A percentile compares a stretch with the other conserved stretches of the same genome.
Conservation (phyloP, 2,329 filamentous ascomycete genomes). For the Claviceps sp. region DNA sequence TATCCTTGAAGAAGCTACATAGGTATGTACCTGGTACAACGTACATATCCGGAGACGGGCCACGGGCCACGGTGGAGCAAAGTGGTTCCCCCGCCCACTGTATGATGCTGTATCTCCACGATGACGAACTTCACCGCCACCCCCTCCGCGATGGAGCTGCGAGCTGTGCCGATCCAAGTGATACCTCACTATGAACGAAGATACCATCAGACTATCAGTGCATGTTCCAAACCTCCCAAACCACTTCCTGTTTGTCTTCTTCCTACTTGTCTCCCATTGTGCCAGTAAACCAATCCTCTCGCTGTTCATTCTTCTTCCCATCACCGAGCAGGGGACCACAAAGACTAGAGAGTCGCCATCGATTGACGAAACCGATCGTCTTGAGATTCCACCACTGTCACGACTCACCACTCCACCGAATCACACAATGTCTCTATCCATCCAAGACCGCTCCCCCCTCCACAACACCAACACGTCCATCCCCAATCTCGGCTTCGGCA, state of each 20-base stretch:
- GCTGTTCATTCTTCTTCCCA: too few relatives aligned
- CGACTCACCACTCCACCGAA: neutral
- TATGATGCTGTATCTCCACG: neutral
- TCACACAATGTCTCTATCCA: constrained; percentile 4
- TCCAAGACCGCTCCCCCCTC: constrained; percentile 11
- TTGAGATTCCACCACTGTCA: neutral
- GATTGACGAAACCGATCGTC: too few relatives aligned
- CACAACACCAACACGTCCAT: constrained; percentile 25
- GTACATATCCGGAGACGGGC: neutral
- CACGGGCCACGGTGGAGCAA: neutral
- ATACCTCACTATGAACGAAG: neutral
- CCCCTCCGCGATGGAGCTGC: neutral
- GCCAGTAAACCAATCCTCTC: too few relatives aligned
- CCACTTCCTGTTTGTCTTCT: too few relatives aligned
- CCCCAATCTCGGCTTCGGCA: constrained; percentile 57
- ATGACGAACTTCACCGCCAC: constrained; percentile 1
- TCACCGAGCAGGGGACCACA: too few relatives aligned
- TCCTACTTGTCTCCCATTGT: too few relatives aligned
- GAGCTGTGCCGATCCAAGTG: neutral
- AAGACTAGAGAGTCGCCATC: too few relatives aligned
- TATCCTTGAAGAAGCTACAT: too few relatives aligned
- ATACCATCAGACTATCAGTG: too few relatives aligned
- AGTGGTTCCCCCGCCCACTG: neutral
- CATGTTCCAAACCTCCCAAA: too few relatives aligned
- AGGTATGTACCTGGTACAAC: too few relatives aligned